Percentiles rank a stretch among this genome's conserved stretches.
phyloP scores from a whole-genome alignment of 805 yeast genomes.

The Middelhovenomyces tepae region DNA sequence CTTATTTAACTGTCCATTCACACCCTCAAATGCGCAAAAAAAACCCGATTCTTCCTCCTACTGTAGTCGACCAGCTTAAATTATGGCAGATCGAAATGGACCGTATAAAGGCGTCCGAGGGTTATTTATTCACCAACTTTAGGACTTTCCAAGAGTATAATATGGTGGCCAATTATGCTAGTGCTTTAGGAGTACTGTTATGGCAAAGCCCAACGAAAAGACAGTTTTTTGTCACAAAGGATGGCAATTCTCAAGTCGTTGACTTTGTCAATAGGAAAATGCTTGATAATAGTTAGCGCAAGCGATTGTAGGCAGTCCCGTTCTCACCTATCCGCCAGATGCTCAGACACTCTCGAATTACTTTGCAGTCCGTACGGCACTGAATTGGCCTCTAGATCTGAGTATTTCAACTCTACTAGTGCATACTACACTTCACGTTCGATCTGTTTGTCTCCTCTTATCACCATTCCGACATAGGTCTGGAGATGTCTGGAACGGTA shows the following conservation, averaged over 20 bases:
- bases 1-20: slow-evolving; percentile 83
- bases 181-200: slow-evolving; percentile 82
- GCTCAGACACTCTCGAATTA: no score
- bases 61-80: slow-evolving; percentile 92
- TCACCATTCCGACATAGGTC: no score
- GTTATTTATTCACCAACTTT: slow-evolving; percentile 83
- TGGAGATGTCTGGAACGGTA: no score
- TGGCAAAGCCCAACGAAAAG: slow-evolving; percentile 71
- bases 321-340: slow-evolving; percentile 1
- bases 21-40: slow-evolving; percentile 79
- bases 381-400: no score
- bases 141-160: slow-evolving; percentile 69
- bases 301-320: neutral
- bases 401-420: no score
- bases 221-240: slow-evolving; percentile 78
- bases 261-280: slow-evolving; percentile 67
- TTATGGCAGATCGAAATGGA: slow-evolving; percentile 96
- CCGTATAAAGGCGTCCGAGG: slow-evolving; percentile 78
- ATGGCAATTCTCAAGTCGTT: slow-evolving; percentile 83
- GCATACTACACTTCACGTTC: no score
- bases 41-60: slow-evolving; percentile 73
- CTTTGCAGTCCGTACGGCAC: no score
- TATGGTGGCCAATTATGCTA: slow-evolving; percentile 63
- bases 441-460: no score
- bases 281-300: neutral